Evolutionary conservation across 2,329 filamentous ascomycete genomes (phyloP).

Genomic region (Gaeumannomyces tritici): DNA sequence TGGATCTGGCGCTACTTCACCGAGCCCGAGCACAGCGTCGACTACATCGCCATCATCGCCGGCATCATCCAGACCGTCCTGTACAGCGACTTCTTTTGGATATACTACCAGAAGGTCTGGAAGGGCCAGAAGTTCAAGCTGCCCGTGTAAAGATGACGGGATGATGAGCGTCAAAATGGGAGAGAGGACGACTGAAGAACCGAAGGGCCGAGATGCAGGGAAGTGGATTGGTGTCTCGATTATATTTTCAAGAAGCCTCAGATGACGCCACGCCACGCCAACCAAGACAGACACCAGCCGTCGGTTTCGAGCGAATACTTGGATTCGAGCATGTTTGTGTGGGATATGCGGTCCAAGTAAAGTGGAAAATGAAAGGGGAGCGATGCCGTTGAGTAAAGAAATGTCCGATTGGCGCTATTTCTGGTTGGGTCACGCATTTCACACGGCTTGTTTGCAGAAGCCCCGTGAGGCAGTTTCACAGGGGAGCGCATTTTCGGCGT

Average conservation of each 20-base stretch:
- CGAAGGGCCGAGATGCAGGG: not conserved
- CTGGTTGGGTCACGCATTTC: not conserved
- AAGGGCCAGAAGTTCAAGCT: constrained; percentile 85
- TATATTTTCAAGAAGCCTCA: not conserved
- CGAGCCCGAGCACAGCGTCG: constrained; percentile 62
- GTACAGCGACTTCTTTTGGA: constrained; percentile 99
- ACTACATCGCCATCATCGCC: constrained; percentile 80
- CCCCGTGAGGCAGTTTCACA: not conserved
- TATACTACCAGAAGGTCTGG: constrained; percentile 95
- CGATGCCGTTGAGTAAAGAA: not conserved
- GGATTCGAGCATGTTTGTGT: not conserved
- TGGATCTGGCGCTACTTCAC: constrained; percentile 88
- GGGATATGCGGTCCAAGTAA: not conserved
- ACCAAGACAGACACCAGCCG: not conserved
- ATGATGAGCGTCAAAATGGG: no score
- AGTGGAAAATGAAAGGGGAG: not conserved
- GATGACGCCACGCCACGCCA: not conserved
- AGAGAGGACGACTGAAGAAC: not conserved
- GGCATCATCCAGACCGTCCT: constrained; percentile 88
- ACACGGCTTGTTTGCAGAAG: not conserved
- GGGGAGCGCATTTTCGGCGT: not conserved
- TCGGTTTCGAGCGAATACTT: not conserved
- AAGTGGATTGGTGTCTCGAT: not conserved
- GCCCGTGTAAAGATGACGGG: constrained; percentile 55
- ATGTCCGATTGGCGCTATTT: not conserved